Evolutionary conservation across 495 filamentous ascomycete species (phyloP).

Genomic region (Thermochaetoides thermophila): DNA sequence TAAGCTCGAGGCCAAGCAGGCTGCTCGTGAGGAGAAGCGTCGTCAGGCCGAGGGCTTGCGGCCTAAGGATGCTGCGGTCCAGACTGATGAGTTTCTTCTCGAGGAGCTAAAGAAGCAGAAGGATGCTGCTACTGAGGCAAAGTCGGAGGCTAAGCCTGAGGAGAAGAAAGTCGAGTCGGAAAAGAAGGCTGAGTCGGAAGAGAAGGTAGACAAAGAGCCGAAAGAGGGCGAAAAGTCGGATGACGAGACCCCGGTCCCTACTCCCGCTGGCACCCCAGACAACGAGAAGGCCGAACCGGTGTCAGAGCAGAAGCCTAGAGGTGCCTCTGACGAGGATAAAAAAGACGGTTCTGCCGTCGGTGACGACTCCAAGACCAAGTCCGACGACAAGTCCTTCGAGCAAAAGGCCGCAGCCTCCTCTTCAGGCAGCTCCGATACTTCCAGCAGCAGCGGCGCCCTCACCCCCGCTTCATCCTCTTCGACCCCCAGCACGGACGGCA

Average conservation of each 20-base stretch:
- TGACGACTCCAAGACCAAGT: slow-evolving; percentile 5
- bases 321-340: slow-evolving; percentile 4
- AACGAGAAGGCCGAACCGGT: slow-evolving; percentile 3
- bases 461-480: slow-evolving; percentile 18
- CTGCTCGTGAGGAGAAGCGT: slow-evolving; percentile 23
- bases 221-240: slow-evolving; percentile 14
- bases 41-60: slow-evolving; percentile 25
- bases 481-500: slow-evolving; percentile 7
- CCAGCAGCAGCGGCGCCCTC: slow-evolving; percentile 12
- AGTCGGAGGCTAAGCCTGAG: slow-evolving; percentile 19
- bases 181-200: slow-evolving; percentile 7
- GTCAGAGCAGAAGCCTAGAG: slow-evolving; percentile 3
- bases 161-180: slow-evolving; percentile 3
- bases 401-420: slow-evolving; percentile 4
- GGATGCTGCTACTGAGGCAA: slow-evolving; percentile 13
- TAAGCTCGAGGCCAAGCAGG: slow-evolving; percentile 21
- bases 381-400: slow-evolving; percentile 1
- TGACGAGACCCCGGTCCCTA: not conserved
- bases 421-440: slow-evolving; percentile 9
- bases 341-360: slow-evolving; percentile 8
- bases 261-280: not conserved
- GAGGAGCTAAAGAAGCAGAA: slow-evolving; percentile 21
- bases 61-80: slow-evolving; percentile 24
- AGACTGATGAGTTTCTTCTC: not conserved
- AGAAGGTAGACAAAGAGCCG: slow-evolving; percentile 4